Evolutionary conservation across 2,329 filamentous ascomycete genomes (phyloP).

Genomic region (Gaeumannomyces tritici): DNA sequence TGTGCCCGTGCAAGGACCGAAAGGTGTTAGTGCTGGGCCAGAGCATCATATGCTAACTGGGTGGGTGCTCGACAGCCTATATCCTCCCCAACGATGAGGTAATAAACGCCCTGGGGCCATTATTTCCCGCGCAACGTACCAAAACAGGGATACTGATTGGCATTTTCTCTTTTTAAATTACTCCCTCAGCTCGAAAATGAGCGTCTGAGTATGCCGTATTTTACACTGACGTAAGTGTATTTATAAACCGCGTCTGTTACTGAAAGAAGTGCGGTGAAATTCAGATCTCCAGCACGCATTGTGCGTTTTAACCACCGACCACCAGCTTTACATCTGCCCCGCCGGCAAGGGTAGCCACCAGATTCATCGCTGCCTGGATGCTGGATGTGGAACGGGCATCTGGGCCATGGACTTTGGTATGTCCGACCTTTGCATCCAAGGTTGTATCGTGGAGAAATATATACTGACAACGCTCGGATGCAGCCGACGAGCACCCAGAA

Average conservation of each 20-base stretch:
- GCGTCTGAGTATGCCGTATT: not conserved
- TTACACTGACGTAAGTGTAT: no score
- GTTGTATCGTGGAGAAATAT: not conserved
- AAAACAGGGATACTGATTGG: no score
- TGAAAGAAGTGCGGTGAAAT: not conserved
- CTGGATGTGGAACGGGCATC: slow-evolving; percentile 3
- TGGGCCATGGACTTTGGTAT: slow-evolving; percentile 3
- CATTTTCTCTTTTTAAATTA: no score
- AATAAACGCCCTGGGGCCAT: no score
- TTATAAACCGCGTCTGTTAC: not conserved
- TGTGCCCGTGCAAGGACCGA: no score
- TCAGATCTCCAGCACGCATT: slow-evolving; percentile 10
- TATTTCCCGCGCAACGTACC: no score
- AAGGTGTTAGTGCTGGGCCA: no score
- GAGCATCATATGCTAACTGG: no score
- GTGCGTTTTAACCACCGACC: slow-evolving; percentile 7
- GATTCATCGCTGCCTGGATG: slow-evolving; percentile 1
- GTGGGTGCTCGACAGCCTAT: no score
- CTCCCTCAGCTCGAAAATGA: not conserved
- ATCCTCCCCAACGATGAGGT: no score
- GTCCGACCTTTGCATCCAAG: not conserved
- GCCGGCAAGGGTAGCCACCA: slow-evolving; percentile 1
- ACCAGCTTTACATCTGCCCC: slow-evolving; percentile 6
- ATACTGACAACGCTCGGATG: not conserved
- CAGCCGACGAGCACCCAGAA: slow-evolving; percentile 5